Evolutionary conservation across 192 early-diverging fungal species (phyloP).

Genomic region (Dimargaris verticillata): DNA sequence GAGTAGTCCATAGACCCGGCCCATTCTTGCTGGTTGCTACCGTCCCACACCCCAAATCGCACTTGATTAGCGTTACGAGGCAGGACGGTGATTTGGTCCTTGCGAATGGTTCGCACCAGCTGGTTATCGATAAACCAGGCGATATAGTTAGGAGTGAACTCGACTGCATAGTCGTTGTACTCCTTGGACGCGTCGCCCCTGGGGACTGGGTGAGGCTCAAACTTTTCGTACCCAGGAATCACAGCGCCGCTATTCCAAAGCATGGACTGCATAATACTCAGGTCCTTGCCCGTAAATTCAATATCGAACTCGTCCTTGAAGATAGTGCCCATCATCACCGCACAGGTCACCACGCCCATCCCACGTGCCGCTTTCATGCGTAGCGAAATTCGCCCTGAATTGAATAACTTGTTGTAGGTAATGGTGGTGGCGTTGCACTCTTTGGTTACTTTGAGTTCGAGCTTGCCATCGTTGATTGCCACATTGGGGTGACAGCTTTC

Average conservation of each 20-base stretch:
- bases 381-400: constrained; percentile 19
- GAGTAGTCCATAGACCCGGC: constrained; percentile 23
- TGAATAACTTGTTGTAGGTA: constrained; percentile 16
- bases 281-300: constrained; percentile 39
- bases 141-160: constrained; percentile 31
- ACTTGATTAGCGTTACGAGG: constrained; percentile 16
- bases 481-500: background rate
- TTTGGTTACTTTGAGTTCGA: constrained; percentile 14
- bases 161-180: constrained; percentile 39
- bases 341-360: constrained; percentile 29
- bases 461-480: background rate
- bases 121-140: constrained; percentile 40
- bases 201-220: constrained; percentile 16
- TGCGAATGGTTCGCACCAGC: constrained; percentile 24
- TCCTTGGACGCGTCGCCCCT: constrained; percentile 21
- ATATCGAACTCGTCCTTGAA: constrained; percentile 41
- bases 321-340: constrained; percentile 26
- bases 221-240: constrained; percentile 14
- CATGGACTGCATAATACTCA: constrained; percentile 26
- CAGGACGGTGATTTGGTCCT: constrained; percentile 15
- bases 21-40: constrained; percentile 21
- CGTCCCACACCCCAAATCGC: constrained; percentile 27
- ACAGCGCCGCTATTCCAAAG: constrained; percentile 30
- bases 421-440: constrained; percentile 23
- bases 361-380: constrained; percentile 17